Evolutionary conservation across 176 grass and related monocot genomes (phyloP), one percentile per base, ranked within the genome.

Genomic region (Aegilops longissima): DNA sequence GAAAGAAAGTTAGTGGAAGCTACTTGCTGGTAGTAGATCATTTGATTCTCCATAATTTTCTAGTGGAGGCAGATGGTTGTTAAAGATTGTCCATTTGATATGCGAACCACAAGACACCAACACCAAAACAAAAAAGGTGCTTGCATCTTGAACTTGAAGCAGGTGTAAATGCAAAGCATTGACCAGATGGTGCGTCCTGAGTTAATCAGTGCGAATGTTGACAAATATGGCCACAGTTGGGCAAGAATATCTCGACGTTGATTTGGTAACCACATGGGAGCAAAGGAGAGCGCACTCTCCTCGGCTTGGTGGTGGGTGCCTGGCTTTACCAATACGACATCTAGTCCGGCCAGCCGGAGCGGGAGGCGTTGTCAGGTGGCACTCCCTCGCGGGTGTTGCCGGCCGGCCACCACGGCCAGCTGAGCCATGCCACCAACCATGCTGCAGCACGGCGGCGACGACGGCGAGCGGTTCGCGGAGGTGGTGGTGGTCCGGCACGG

Each of bases 401-500:
- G 49, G 14, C 49, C 49, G 49, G 49, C 49, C 49, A 52, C 49
- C 49, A 51, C 49, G 49, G 44, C 11, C 49, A 17, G 49, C 49
- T 52, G 49, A 52, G 49, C 14, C 49, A 52, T 52, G 44, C 23
- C 25, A 52, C 40, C 31, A 47, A 54, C 45, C 73, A 76, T 6
- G 66, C 38, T 10, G 70, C 10, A 44, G 40, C 49, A 52, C 49
- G 14, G 49, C 49, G 49, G 14, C 47, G 4, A 51, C 17, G 49
- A 17, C 14, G 13, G 12, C 24, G 13, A 88, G 18, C 39, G 52
- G 4, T 92, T 90, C 33, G 79, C 86, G 6, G 90, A 97, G 92
- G 73, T 97, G 8, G 80, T 94, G 63, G 92, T 92, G 72, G 86
- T 97, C 14, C 86, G 95, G 5, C 95, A 97, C 4, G 88, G 95